A percentile compares a stretch with the other conserved stretches of the same genome.
Evolutionary conservation across 306 rosid genomes (phyloP).

Genomic region (Elaeagnus macrophylla): DNA sequence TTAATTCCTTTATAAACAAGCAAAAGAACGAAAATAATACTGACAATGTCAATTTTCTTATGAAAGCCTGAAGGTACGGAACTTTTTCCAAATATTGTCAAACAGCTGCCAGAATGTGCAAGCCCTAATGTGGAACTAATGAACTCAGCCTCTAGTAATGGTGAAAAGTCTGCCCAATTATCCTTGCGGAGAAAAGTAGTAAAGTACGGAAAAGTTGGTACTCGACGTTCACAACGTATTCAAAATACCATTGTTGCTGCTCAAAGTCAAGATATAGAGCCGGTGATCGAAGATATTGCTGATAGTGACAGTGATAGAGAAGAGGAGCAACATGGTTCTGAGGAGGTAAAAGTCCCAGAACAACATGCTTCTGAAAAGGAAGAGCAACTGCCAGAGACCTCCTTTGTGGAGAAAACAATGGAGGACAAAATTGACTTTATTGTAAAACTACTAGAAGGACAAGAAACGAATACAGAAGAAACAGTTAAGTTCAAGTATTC

Average conservation of each 20-base stretch:
- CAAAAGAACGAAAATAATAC: no score
- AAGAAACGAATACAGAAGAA: constrained; percentile 3
- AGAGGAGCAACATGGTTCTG: not conserved
- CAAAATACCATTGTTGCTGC: not conserved
- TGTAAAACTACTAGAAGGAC: constrained; percentile 9
- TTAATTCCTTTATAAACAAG: no score
- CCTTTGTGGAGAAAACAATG: not conserved
- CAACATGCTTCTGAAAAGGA: not conserved
- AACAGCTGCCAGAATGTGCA: no score
- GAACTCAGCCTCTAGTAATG: no score
- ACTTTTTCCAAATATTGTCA: no score
- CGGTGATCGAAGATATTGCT: constrained; percentile 8
- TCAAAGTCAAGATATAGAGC: not conserved
- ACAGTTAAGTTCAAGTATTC: not conserved
- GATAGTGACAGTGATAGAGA: constrained; percentile 18
- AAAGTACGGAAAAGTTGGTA: no score
- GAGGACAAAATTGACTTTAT: constrained; percentile 10
- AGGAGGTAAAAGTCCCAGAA: constrained; percentile 3
- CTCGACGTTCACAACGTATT: constrained; percentile 19
- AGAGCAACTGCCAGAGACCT: not conserved
- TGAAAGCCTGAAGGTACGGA: no score
- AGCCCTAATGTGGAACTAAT: no score
- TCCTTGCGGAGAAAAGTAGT: no score
- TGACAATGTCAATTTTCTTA: no score
- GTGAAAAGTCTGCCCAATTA: no score